Percentiles rank a stretch among this genome's conserved stretches.
Conservation (phyloP, 2,329 filamentous ascomycete species). For the Colletotrichum lentis region DNA sequence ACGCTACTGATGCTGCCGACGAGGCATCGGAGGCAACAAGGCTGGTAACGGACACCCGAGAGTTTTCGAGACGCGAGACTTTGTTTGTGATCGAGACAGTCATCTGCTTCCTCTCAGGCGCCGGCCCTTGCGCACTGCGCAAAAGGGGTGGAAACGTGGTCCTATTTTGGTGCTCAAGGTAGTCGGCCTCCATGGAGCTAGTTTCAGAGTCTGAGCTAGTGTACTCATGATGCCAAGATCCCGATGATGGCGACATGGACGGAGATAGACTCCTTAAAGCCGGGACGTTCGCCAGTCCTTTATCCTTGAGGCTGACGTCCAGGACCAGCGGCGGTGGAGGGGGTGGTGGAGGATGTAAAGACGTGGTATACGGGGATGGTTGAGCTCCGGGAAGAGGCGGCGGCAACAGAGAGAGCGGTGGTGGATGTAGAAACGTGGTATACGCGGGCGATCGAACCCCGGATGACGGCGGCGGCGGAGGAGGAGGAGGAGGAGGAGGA, state of each 20-base stretch:
- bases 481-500: constrained; percentile 3
- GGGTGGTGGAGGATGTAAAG: constrained; percentile 1
- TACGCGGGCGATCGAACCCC: background rate
- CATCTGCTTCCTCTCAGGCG: constrained; percentile 16
- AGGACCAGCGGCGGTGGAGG: constrained; percentile 10
- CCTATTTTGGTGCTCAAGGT: constrained; percentile 25
- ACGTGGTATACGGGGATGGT: background rate
- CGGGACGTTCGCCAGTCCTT: background rate
- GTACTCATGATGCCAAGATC: constrained; percentile 19
- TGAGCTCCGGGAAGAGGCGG: background rate
- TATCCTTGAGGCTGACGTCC: background rate
- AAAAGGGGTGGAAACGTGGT: constrained; percentile 33
- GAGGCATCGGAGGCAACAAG: constrained; percentile 23
- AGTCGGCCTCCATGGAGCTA: constrained; percentile 24
- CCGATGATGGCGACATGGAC: constrained; percentile 15
- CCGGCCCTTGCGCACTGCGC: constrained; percentile 27
- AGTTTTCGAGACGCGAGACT: constrained; percentile 47
- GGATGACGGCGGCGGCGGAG: background rate
- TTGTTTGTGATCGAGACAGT: constrained; percentile 48
- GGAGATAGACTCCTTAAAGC: constrained; percentile 1
- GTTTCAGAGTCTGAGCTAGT: constrained; percentile 17
- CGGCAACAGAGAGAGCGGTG: background rate
- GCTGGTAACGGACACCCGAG: constrained; percentile 39
- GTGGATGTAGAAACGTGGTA: background rate
- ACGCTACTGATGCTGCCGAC: constrained; percentile 20